Conservation (phyloP, 306 rosid genomes). For the Comarum palustre region DNA sequence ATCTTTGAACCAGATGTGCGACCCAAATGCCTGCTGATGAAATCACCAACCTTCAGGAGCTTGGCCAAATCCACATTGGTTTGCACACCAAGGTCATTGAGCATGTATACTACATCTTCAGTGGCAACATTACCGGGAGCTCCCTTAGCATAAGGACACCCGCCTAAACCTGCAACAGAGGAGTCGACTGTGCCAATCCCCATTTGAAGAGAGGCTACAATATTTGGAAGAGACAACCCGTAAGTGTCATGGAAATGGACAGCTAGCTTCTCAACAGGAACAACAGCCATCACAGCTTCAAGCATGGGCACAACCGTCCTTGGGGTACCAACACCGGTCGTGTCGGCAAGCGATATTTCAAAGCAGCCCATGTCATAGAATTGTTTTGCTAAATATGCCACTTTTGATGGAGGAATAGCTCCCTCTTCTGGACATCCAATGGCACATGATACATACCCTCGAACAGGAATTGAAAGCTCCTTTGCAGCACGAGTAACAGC, state of each 20-base stretch:
- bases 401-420: conserved; percentile 71
- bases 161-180: conserved; percentile 61
- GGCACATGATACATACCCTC: conserved; percentile 93
- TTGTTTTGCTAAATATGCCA: conserved; percentile 85
- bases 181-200: conserved; percentile 59
- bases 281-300: conserved; percentile 69
- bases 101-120: conserved; percentile 95
- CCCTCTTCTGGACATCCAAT: conserved; percentile 96
- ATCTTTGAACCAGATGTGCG: conserved; percentile 72
- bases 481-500: conserved; percentile 77
- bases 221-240: conserved; percentile 89
- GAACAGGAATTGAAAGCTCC: conserved; percentile 71
- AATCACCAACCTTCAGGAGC: conserved; percentile 76
- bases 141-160: conserved; percentile 75
- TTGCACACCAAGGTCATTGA: conserved; percentile 70
- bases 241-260: conserved; percentile 96
- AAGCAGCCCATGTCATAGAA: conserved; percentile 84
- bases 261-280: conserved; percentile 65
- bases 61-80: conserved; percentile 69
- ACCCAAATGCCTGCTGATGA: conserved; percentile 68
- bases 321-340: conserved; percentile 86
- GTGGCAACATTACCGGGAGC: conserved; percentile 79
- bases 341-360: conserved; percentile 94
- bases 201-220: conserved; percentile 71
- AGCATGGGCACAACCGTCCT: conserved; percentile 84